Percentiles rank a stretch among this genome's conserved stretches.
Evolutionary conservation across 2,329 filamentous ascomycete species (phyloP).

Genomic region (Teratosphaeria pseudoeucalypti): DNA sequence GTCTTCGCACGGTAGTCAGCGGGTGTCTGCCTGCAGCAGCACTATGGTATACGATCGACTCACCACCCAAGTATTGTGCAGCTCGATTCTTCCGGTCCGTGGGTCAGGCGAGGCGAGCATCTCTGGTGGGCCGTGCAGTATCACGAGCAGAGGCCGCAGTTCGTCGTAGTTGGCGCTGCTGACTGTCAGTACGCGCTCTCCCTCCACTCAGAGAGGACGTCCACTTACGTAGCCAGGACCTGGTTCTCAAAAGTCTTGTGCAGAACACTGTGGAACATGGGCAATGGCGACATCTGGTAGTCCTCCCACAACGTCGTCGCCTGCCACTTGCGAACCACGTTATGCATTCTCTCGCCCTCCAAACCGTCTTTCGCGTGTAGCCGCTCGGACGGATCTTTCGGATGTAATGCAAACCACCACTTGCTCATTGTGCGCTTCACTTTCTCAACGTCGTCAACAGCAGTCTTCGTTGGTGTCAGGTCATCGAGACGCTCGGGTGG

Average conservation of each 20-base stretch:
- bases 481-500: constrained; percentile 56
- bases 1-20: constrained; percentile 50
- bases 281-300: constrained; percentile 68
- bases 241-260: constrained; percentile 20
- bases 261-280: constrained; percentile 58
- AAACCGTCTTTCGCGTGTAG: constrained; percentile 12
- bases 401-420: constrained; percentile 84
- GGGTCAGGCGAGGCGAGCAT: constrained; percentile 33
- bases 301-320: constrained; percentile 59
- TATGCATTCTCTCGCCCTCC: constrained; percentile 58
- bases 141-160: constrained; percentile 61
- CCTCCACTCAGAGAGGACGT: not conserved
- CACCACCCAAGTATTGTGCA: constrained; percentile 84
- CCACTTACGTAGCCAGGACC: constrained; percentile 24
- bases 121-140: constrained; percentile 65
- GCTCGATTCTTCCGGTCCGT: constrained; percentile 57
- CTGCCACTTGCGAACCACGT: constrained; percentile 71
- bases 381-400: constrained; percentile 39
- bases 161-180: constrained; percentile 52
- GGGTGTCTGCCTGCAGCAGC: constrained; percentile 22
- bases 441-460: constrained; percentile 46
- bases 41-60: constrained; percentile 28
- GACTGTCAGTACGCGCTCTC: constrained; percentile 5
- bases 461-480: constrained; percentile 38
- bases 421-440: constrained; percentile 50